Base-by-base conservation (phyloP, 2,329 filamentous ascomycete species). In the Talaromyces piceae region DNA sequence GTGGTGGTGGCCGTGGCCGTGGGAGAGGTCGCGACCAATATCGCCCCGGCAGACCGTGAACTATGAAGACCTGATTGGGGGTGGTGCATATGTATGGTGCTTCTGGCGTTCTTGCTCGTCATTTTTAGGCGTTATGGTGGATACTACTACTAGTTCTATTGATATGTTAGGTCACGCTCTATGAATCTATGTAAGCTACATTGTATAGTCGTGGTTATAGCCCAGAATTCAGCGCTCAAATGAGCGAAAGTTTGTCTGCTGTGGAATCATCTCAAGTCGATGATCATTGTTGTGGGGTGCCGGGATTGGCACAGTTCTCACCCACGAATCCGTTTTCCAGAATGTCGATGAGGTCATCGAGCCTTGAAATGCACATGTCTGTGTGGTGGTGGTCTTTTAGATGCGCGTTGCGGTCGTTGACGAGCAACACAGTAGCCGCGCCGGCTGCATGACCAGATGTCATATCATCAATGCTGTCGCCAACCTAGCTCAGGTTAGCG, bases 381-480 rank as follows among this genome's bases (percentile, higher is more conserved):
- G 88, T 94, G 66, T 89, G 81, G 57, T 83, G 78, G 63, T 94
- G 87, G 22, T 80, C 75, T 6, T 77, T 80, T 52, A 95, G 65
- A 57, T 85, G 77, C 50, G 67, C 68, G 64, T 95, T 95, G n/a
- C 79, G 83, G n/a, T 88, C 82, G 62, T 94, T 94, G 13, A 86
- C 78, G 41, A 98, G 74, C 64, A 97, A 65, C n/a, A 97, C 90
- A 0, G 93, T 97, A 28, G 89, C 87, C 1, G 91, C 88, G 1
- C 91, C 91, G 0, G 91, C 91, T 48, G 76, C 77, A 54, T 85
- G 80, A 0, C 93, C 91, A 1, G 91, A 89, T 6, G 85, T 87
- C 82, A 97, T 94, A 65, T 98, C 93, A 66, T 97, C 93, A 50
- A 95, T 82, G 13, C 85, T 90, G 64, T 91, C 87, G 3, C 87